Base-by-base conservation (phyloP, 768 basidiomycete species). In the Suillus plorans region DNA sequence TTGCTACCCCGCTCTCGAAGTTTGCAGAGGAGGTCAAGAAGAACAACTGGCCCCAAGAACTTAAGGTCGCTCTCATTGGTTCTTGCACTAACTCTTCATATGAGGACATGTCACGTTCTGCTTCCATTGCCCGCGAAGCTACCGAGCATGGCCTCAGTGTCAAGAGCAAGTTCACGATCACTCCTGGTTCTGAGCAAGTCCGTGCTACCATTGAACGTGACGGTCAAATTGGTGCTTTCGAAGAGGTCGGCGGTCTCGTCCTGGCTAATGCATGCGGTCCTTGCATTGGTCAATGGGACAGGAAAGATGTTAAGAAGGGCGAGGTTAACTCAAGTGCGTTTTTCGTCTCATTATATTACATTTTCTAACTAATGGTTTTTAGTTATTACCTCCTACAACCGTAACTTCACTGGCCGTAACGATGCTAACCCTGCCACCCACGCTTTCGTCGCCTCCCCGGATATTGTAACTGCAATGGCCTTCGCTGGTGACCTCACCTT, bases 1-100 rank as follows among this genome's bases (percentile, higher is more conserved):
- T 99, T 69, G 97, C 97, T 61, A 99, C 97, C 36, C 97, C 97
- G 62, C 86, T 99, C 73, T 97, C 96, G 78, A 92, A 97, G 84
- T 97, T 99, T 74, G 92, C 92, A 60, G 81, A 83, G 39, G 94
- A 88, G 70, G 94, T 92, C 66, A 94, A 94, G 86, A 89, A 92
- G 83, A 98, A 99, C 83, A 83, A 85, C 77, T 99, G 97, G 97
- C 97, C 97, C 44, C 84, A 90, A 63, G 96, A 99, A 77, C 89
- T 99, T 82, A 95, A 92, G 82, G 97, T 99, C 72, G 94, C 88
- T 66, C 89, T 99, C 64, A 99, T 99, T 77, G 97, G 97, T 61
- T 99, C 97, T 56, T 99, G 97, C 89, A 99, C 97, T 77, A 99
- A 99, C 87, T 99, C 97, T 56, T 99, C 97, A 41, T 99, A 99